A percentile compares a stretch with the other conserved stretches of the same genome.
These are phyloP conservation scores for Pugionium cornutum DNA, from an alignment of 345 rosid species.

Conservation along the genomic window DNA sequence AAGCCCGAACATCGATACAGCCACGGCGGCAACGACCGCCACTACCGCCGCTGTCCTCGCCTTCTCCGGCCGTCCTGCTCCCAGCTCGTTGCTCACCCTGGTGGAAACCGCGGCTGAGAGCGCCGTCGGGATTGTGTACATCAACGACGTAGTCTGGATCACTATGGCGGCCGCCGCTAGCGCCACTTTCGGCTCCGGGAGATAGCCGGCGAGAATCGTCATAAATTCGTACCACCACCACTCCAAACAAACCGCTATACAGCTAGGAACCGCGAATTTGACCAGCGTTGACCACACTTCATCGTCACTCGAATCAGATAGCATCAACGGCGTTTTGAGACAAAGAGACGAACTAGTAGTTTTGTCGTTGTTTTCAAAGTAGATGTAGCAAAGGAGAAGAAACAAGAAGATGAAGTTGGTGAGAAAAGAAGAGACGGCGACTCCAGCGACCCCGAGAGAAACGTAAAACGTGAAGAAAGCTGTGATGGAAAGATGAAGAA, in stretches of 20 bases:
- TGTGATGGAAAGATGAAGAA: constrained; percentile 64
- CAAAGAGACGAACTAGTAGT: constrained; percentile 6
- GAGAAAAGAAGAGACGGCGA: constrained; percentile 66
- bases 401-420: constrained; percentile 64
- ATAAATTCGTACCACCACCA: constrained; percentile 99
- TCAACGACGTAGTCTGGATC: constrained; percentile 80
- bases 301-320: constrained; percentile 18
- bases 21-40: constrained; percentile 57
- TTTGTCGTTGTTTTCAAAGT: constrained; percentile 25
- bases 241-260: constrained; percentile 84
- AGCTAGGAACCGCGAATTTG: constrained; percentile 70
- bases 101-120: constrained; percentile 75
- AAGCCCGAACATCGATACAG: constrained; percentile 57
- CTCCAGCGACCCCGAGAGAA: constrained; percentile 65
- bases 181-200: constrained; percentile 55
- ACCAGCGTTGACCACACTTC: constrained; percentile 64
- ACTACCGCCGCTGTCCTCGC: constrained; percentile 64
- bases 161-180: constrained; percentile 74
- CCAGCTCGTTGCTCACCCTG: constrained; percentile 84
- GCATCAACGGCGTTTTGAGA: constrained; percentile 32
- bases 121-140: constrained; percentile 81
- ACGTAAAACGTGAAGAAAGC: constrained; percentile 56
- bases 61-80: constrained; percentile 63
- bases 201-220: constrained; percentile 83
- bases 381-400: constrained; percentile 58